phyloP scores from a whole-genome alignment of 352 stramenopile genomes.

The Phytopythium oedochilum region DNA sequence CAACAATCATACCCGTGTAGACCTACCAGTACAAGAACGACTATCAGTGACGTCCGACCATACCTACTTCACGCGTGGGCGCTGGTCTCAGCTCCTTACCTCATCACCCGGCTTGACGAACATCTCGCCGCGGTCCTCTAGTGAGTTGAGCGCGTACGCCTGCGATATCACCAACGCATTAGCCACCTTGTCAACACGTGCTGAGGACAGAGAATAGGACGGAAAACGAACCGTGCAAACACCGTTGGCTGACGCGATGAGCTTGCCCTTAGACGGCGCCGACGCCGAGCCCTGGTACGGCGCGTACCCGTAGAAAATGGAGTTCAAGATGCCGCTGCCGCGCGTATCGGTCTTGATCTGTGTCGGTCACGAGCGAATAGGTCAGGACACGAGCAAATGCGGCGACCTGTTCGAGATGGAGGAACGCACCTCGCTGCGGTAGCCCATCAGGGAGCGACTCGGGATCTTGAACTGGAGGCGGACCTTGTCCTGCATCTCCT shows the following conservation, averaged over 20 bases:
- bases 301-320: conserved; percentile 96
- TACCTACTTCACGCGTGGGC: too few species aligned
- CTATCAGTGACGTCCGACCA: neutral
- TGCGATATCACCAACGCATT: conserved; percentile 8
- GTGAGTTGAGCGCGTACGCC: conserved; percentile 90
- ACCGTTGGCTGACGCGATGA: conserved; percentile 75
- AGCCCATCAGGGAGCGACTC: conserved; percentile 95
- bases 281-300: conserved; percentile 68
- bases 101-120: conserved; percentile 94
- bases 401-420: neutral
- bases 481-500: conserved; percentile 90
- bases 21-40: conserved; percentile 42
- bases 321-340: conserved; percentile 96
- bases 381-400: conserved; percentile 6
- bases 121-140: conserved; percentile 93
- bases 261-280: conserved; percentile 77
- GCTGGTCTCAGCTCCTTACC: neutral
- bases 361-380: conserved; percentile 1
- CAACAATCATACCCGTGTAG: conserved; percentile 98
- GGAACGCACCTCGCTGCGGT: conserved; percentile 71
- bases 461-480: conserved; percentile 96
- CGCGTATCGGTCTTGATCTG: conserved; percentile 94
- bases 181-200: neutral
- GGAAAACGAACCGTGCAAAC: conserved; percentile 37
- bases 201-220: neutral